Conservation (phyloP, 2,329 filamentous ascomycete genomes). For the Trichoderma sp. region DNA sequence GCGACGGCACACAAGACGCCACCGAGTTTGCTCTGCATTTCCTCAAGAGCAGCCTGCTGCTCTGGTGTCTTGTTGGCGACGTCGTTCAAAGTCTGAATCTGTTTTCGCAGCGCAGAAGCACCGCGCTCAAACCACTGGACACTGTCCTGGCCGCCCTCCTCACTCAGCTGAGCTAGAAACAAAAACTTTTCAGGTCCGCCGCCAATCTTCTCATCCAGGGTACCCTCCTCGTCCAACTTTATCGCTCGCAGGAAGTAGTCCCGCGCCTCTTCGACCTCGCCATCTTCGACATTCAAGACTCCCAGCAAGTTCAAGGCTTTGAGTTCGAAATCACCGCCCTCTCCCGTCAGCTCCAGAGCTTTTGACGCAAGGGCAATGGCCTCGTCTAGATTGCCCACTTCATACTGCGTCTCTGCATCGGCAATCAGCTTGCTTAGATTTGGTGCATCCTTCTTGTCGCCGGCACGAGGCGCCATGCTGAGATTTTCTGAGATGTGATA, state of each 20-base stretch:
- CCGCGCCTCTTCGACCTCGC: conserved; percentile 74
- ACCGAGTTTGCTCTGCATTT: conserved; percentile 76
- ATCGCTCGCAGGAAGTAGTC: conserved; percentile 71
- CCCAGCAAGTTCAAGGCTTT: conserved; percentile 73
- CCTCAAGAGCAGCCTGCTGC: conserved; percentile 51
- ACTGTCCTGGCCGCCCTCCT: conserved; percentile 64
- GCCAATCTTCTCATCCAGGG: conserved; percentile 65
- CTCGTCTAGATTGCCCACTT: conserved; percentile 43
- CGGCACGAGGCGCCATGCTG: conserved; percentile 43
- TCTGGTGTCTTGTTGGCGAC: conserved; percentile 38
- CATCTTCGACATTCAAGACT: conserved; percentile 78
- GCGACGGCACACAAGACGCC: conserved; percentile 91
- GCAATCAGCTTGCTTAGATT: conserved; percentile 33
- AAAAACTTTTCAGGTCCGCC: conserved; percentile 92
- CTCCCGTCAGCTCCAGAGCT: conserved; percentile 45
- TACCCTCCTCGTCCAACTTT: conserved; percentile 72
- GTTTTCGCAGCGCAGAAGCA: conserved; percentile 67
- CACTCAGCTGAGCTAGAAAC: conserved; percentile 86
- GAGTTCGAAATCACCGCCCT: conserved; percentile 52
- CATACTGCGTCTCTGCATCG: conserved; percentile 43
- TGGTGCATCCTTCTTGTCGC: conserved; percentile 34
- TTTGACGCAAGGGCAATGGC: conserved; percentile 41
- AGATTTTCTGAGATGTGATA: neutral
- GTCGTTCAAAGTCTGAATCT: conserved; percentile 64
- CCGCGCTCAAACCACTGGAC: conserved; percentile 69